A percentile compares a stretch with the other conserved stretches of the same genome.
phyloP scores from a whole-genome alignment of 306 rosid species.

The Luffa acutangula region DNA sequence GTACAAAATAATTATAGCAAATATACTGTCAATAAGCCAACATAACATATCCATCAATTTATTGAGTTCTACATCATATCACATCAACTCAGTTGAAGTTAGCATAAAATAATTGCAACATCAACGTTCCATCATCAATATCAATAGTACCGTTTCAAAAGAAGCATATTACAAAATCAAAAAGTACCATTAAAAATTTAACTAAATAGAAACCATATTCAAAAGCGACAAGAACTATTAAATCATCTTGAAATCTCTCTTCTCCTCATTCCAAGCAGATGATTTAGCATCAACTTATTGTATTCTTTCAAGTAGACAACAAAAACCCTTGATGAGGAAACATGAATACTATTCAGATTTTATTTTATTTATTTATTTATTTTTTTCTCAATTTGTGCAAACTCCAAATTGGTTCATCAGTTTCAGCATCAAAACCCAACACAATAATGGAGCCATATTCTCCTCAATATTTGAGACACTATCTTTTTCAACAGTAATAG shows the following conservation, averaged over 20 bases:
- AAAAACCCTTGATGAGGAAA: background rate
- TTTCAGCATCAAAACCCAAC: background rate
- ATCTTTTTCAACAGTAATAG: background rate
- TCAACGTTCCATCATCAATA: too few species aligned
- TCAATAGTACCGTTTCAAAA: too few species aligned
- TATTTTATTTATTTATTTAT: background rate
- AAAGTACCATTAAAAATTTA: too few species aligned
- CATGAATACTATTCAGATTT: background rate
- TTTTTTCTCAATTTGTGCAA: background rate
- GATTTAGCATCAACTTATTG: background rate
- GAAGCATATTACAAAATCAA: too few species aligned
- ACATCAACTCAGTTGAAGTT: too few species aligned
- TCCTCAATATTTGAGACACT: background rate
- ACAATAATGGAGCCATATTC: background rate
- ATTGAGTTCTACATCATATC: too few species aligned
- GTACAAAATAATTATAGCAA: too few species aligned
- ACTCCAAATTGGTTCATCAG: background rate
- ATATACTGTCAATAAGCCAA: too few species aligned
- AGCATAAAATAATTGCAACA: too few species aligned
- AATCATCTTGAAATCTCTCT: background rate
- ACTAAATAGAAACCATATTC: too few species aligned
- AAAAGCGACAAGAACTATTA: too few species aligned
- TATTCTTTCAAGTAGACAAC: background rate
- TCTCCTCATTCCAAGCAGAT: background rate
- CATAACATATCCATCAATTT: too few species aligned